Evolutionary conservation across 352 stramenopile species (phyloP), one percentile per base, ranked within the genome.

Genomic region (Globisporangium rhizosaccharum): DNA sequence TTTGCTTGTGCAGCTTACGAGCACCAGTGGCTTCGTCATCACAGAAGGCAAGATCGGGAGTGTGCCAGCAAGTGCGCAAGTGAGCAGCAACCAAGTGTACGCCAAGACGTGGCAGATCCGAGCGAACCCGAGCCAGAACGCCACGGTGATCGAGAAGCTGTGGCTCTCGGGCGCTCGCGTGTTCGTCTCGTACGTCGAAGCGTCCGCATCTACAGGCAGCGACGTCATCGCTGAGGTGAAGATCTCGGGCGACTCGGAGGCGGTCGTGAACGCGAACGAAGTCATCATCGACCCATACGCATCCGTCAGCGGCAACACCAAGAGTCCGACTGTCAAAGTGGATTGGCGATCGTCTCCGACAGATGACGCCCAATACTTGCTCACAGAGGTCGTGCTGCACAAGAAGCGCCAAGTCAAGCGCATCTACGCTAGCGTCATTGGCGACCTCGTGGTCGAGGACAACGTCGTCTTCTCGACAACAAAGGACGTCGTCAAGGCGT

Each of bases 121-220:
- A 18, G 41, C 41, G 14, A 47, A 47, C 9, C 15, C 41, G 41
- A 47, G 41, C 14, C 8, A 23, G 41, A 47, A 47, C 41, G 18
- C 14, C 10, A 5, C 41, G 41, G 12, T 14, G 41, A 20, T 47
- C 14, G 8, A 47, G 2, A 3, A 20, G 15, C 14, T 47, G 4
- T 6, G 9, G 18, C 1, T 23, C 18, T 5, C 9, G 15, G 41
- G 41, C 18, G 11, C 33, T 3, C 41, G 41, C 18, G 41, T 47
- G 41, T 47, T 47, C 41, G 14, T 47, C 41, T 47, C 41, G 41
- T 20, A 47, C 41, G 41, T 12, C 18, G 41, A 47, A 20, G 15
- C 15, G 41, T 76, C 96, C 3, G 41, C 41, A 3, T 18, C 41
- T 9, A 14, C 41, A 23, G 41, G 4, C 41, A 47, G 41, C 41